A percentile compares a stretch with the other conserved stretches of the same genome.
Evolutionary conservation across 2,329 filamentous ascomycete species (phyloP).

Genomic region (Knoxdaviesia capensis): DNA sequence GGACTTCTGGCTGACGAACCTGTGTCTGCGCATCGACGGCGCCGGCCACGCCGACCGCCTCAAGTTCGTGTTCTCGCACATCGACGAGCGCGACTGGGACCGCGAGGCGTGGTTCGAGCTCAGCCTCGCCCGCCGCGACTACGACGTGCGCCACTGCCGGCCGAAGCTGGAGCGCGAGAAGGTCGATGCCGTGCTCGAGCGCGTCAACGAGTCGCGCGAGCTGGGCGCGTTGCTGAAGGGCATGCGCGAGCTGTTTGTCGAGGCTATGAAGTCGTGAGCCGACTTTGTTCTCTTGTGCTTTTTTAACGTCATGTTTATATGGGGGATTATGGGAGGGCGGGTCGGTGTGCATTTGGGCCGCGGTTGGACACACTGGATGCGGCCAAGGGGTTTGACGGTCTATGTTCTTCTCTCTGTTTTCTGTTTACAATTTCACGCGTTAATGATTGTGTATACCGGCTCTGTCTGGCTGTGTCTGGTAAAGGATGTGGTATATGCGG

Average conservation of each 20-base stretch:
- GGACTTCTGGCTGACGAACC: constrained; percentile 84
- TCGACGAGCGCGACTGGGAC: constrained; percentile 75
- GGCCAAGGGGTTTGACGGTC: too few species aligned
- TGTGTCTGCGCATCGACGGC: constrained; percentile 79
- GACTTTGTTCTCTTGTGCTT: background rate
- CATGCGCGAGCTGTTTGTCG: constrained; percentile 62
- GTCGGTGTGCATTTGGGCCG: too few species aligned
- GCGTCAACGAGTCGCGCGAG: constrained; percentile 64
- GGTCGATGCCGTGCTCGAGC: constrained; percentile 56
- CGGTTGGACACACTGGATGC: too few species aligned
- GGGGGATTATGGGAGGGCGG: too few species aligned
- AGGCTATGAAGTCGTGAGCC: constrained; percentile 34
- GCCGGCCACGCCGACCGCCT: constrained; percentile 66
- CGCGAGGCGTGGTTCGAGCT: constrained; percentile 88
- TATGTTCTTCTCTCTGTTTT: too few species aligned
- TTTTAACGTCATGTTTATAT: too few species aligned
- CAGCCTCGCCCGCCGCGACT: constrained; percentile 61
- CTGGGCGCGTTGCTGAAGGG: constrained; percentile 55
- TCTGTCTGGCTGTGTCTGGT: too few species aligned
- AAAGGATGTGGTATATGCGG: too few species aligned
- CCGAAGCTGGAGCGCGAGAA: constrained; percentile 67
- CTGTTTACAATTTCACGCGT: too few species aligned
- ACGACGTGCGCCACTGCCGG: constrained; percentile 61
- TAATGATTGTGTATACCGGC: too few species aligned
- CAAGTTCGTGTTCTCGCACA: constrained; percentile 75